Base-by-base conservation (phyloP, 371 early-diverging fungal species). In the Apophysomyces elegans region DNA sequence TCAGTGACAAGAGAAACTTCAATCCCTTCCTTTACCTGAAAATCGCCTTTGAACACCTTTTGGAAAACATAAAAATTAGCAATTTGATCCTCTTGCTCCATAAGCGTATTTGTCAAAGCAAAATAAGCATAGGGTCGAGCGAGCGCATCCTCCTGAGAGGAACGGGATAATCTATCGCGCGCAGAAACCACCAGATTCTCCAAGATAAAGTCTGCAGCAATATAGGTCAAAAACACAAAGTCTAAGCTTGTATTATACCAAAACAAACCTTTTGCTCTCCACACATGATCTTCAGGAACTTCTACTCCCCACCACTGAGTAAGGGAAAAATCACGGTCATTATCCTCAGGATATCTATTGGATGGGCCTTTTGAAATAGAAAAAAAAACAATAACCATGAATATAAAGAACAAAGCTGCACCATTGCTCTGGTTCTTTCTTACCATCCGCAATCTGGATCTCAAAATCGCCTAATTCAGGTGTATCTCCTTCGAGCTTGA, bases 401-500 rank as follows among this genome's bases (percentile, higher is more conserved):
- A 26, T 2, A 26, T 26, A 26, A 26, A 26, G 32, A n/a, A 46
- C 47, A n/a, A 9, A 21, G 7, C 41, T 16, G 37, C 13, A 54
- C 45, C 36, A 44, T 44, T 37, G n/a, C 32, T 26, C 32, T 26
- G 11, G 41, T 21, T 11, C 5, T 16, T 37, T 47, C 46, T 36
- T 74, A 76, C 88, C 85, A 58, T 87, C 89, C 7, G 80, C 68
- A 60, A 90, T 79, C 56, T 83, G 79, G 32, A 89, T 77, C 38
- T 77, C 74, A 73, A 92, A 92, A 39, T 85, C 81, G 7, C 90
- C 91, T 21, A 91, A 71, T 32, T 86, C 86, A 11, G 84, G 82
- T 1, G 89, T 81, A 38, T 83, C 75, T n/a, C 91, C 90, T 37
- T 76, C 79, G 1, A 90, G 50, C 36, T 47, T 64, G 9, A 88